Evolutionary conservation across 208 protist species (phyloP).

Genomic region (Porcisia deanei): DNA sequence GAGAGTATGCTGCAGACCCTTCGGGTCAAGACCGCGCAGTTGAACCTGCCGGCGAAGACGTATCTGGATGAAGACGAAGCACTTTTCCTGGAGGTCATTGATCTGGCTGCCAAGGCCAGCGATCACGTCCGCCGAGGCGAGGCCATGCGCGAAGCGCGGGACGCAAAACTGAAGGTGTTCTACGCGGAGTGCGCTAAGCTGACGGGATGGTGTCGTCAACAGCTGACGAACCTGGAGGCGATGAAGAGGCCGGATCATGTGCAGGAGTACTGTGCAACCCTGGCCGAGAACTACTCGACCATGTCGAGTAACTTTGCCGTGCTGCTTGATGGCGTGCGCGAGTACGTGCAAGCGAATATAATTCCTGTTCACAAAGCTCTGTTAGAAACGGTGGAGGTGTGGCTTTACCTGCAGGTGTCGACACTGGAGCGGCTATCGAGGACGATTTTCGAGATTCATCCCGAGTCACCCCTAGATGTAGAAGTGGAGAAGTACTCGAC

Average conservation of each 20-base stretch:
- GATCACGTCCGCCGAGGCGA: slow-evolving; percentile 39
- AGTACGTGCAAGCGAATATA: slow-evolving; percentile 57
- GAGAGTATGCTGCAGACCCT: slow-evolving; percentile 26
- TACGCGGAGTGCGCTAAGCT: slow-evolving; percentile 65
- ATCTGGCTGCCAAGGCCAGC: slow-evolving; percentile 37
- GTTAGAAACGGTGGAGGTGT: slow-evolving; percentile 80
- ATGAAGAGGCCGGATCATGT: slow-evolving; percentile 87
- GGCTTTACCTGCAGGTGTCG: slow-evolving; percentile 83
- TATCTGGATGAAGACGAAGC: slow-evolving; percentile 37
- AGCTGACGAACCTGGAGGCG: slow-evolving; percentile 85
- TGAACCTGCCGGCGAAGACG: slow-evolving; percentile 12
- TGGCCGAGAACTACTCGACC: slow-evolving; percentile 75
- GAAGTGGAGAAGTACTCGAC: slow-evolving; percentile 66
- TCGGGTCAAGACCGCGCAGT: slow-evolving; percentile 22
- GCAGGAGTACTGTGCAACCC: slow-evolving; percentile 82
- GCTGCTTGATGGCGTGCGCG: slow-evolving; percentile 59
- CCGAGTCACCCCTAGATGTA: slow-evolving; percentile 62
- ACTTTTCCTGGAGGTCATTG: slow-evolving; percentile 44
- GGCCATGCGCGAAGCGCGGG: slow-evolving; percentile 34
- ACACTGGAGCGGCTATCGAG: slow-evolving; percentile 72
- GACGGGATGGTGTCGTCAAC: slow-evolving; percentile 82
- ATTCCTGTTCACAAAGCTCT: slow-evolving; percentile 58
- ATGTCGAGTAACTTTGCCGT: slow-evolving; percentile 85
- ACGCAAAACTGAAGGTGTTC: slow-evolving; percentile 48
- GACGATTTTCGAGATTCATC: slow-evolving; percentile 85